Evolutionary conservation across 257 asterid genomes (phyloP).

Genomic region (Petunia secreta): DNA sequence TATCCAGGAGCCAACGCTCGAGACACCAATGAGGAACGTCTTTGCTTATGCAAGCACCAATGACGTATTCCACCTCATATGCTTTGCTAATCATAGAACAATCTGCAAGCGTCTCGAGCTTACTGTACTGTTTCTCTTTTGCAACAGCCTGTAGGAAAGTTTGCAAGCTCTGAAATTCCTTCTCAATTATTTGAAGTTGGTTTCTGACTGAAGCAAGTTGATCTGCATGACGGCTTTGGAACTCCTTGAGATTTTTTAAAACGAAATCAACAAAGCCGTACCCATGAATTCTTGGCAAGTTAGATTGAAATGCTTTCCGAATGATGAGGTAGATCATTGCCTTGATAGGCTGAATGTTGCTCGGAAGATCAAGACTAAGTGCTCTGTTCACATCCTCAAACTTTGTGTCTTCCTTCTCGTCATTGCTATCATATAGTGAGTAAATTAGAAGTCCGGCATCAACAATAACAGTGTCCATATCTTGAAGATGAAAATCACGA

Average conservation of each 20-base stretch:
- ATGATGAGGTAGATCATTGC: neutral
- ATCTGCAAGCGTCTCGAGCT: neutral
- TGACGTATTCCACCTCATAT: conserved; percentile 35
- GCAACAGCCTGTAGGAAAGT: neutral
- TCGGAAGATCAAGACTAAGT: neutral
- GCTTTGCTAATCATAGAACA: conserved; percentile 11
- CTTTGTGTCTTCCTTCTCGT: neutral
- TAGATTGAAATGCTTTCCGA: neutral
- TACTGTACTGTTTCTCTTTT: neutral
- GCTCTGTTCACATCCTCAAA: neutral
- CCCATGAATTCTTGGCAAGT: neutral
- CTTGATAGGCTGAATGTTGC: neutral
- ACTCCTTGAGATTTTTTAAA: neutral
- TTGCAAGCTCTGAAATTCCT: neutral
- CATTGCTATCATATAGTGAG: neutral
- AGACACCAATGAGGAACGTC: conserved; percentile 24
- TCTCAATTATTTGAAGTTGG: neutral
- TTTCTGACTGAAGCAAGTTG: neutral
- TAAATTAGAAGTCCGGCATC: neutral
- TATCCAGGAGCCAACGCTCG: conserved; percentile 9
- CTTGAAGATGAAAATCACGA: neutral
- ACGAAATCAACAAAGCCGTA: neutral
- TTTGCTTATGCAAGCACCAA: conserved; percentile 22
- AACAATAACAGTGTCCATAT: conserved; percentile 3
- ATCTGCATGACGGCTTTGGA: neutral